Conservation (phyloP, 2,329 filamentous ascomycete genomes). For the Colletotrichum sp. region DNA sequence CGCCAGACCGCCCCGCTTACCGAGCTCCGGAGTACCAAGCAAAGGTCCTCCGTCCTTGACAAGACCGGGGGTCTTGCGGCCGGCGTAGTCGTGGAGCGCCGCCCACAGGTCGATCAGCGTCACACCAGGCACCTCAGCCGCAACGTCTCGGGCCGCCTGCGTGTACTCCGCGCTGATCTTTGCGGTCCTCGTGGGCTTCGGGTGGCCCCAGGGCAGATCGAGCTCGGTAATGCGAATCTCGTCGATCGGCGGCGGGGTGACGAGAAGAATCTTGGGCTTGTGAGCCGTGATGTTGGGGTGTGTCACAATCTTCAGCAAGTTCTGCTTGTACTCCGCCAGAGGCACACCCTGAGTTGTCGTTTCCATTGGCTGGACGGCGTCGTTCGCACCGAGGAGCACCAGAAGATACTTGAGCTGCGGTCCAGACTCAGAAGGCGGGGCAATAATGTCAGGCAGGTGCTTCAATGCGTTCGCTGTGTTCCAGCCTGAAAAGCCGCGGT, state of each 20-base stretch:
- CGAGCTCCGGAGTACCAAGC: conserved; percentile 56
- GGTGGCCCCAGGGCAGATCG: conserved; percentile 50
- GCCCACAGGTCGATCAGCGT: conserved; percentile 81
- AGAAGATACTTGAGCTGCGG: conserved; percentile 71
- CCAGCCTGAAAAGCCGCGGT: conserved; percentile 87
- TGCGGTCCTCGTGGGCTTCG: conserved; percentile 47
- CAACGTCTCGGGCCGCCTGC: conserved; percentile 68
- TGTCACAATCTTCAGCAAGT: conserved; percentile 73
- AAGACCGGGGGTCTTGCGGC: conserved; percentile 60
- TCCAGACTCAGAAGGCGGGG: conserved; percentile 61
- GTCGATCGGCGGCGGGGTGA: conserved; percentile 84
- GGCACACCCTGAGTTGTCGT: conserved; percentile 77
- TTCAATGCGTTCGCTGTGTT: conserved; percentile 77
- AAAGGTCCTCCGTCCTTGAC: conserved; percentile 49
- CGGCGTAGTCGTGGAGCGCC: conserved; percentile 75
- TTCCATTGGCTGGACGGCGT: conserved; percentile 72
- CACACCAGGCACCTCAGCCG: conserved; percentile 69
- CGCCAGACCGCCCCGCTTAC: conserved; percentile 55
- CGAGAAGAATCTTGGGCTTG: conserved; percentile 73
- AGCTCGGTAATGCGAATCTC: conserved; percentile 67
- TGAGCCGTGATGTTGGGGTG: conserved; percentile 76
- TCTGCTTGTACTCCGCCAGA: conserved; percentile 75
- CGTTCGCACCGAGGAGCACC: conserved; percentile 89
- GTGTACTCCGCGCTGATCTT: conserved; percentile 62
- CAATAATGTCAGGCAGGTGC: conserved; percentile 73